These are phyloP conservation scores for Buddleja alternifolia DNA, from an alignment of 257 asterid genomes.

Conservation along the genomic window DNA sequence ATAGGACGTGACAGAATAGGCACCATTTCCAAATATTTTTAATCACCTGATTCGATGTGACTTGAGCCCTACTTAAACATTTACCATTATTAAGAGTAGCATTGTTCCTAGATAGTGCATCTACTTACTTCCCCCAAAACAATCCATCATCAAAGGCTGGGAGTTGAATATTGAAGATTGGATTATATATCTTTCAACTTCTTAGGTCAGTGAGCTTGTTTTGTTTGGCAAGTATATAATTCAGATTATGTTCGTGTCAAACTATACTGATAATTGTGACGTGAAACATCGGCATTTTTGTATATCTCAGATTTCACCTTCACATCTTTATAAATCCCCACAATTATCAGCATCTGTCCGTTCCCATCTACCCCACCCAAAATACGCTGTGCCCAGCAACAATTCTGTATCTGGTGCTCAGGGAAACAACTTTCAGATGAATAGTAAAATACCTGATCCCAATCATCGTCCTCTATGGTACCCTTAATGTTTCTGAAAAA, in stretches of 20 bases:
- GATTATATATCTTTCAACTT: background rate
- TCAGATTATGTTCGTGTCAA: background rate
- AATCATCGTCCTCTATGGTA: constrained; percentile 91
- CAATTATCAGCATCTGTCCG: background rate
- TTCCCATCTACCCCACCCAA: background rate
- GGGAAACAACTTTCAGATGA: constrained; percentile 20
- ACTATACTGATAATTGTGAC: background rate
- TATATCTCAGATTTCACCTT: constrained; percentile 12
- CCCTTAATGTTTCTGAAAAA: constrained; percentile 93
- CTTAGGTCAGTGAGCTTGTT: constrained; percentile 6
- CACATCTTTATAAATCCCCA: background rate
- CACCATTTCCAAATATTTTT: background rate
- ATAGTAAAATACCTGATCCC: constrained; percentile 78
- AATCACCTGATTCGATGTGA: constrained; percentile 18
- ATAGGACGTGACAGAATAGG: background rate
- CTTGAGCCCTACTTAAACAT: background rate
- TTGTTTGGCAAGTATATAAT: background rate
- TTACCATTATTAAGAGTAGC: constrained; percentile 17
- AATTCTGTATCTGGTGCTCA: constrained; percentile 9
- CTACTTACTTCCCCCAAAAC: background rate
- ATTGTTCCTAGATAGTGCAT: constrained; percentile 10
- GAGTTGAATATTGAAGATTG: constrained; percentile 4
- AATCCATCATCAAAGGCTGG: background rate
- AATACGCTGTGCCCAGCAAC: constrained; percentile 22
- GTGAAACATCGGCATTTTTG: constrained; percentile 18